phyloP scores from a whole-genome alignment of 2,329 filamentous ascomycete genomes.

The Monilinia laxa region DNA sequence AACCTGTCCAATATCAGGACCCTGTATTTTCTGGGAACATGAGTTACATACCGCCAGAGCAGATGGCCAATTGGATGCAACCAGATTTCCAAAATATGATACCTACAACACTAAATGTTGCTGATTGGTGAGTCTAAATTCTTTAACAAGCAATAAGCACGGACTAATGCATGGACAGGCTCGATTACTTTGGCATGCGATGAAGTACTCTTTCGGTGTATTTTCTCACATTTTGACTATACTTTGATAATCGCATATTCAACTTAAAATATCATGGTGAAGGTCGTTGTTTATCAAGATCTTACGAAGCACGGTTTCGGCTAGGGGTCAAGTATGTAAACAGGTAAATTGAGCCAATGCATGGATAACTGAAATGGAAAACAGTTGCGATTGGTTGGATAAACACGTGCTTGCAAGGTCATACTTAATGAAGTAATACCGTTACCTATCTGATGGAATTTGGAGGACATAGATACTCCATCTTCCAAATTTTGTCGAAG shows the following conservation, averaged over 20 bases:
- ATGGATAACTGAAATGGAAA: not conserved
- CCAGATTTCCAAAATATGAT: slow-evolving; percentile 14
- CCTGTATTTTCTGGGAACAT: not conserved
- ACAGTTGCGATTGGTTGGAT: slow-evolving; percentile 17
- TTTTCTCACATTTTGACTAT: not conserved
- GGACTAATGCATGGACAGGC: slow-evolving; percentile 2
- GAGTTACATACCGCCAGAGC: slow-evolving; percentile 4
- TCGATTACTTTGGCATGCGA: slow-evolving; percentile 16
- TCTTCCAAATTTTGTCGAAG: not conserved
- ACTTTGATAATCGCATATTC: not conserved
- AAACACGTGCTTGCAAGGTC: not conserved
- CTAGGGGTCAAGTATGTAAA: too few species aligned
- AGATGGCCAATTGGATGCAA: slow-evolving; percentile 6
- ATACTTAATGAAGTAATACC: not conserved
- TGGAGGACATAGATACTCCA: not conserved
- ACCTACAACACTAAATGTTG: slow-evolving; percentile 9
- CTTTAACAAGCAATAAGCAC: not conserved
- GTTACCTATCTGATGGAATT: not conserved
- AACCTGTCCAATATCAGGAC: not conserved
- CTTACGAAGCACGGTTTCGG: not conserved
- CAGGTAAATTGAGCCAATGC: not conserved
- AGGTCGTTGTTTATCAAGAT: not conserved
- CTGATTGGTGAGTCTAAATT: slow-evolving; percentile 7
- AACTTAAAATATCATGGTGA: not conserved
- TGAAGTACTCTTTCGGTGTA: not conserved